Evolutionary conservation across 73 alveolate genomes (phyloP).

Genomic region (Paramecium bursaria): DNA sequence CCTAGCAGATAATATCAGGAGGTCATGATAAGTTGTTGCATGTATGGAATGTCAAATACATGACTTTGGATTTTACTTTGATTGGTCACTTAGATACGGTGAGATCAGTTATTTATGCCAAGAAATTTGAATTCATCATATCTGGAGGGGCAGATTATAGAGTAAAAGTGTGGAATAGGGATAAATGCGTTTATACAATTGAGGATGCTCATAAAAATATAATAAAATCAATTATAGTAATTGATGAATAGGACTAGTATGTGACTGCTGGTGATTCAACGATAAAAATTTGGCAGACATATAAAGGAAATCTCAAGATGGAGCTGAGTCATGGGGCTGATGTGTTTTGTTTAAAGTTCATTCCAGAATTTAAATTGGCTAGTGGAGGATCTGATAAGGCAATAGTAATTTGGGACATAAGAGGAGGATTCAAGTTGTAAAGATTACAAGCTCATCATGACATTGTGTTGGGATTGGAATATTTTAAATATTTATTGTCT

Average conservation of each 20-base stretch:
- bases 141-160: constrained; percentile 51
- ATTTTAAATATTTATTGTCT: constrained; percentile 21
- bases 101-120: neutral
- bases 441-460: constrained; percentile 48
- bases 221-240: neutral
- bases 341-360: neutral
- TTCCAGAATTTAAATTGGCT: constrained; percentile 19
- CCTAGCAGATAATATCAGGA: constrained; percentile 33
- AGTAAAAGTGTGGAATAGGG: constrained; percentile 40
- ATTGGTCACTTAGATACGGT: constrained; percentile 22
- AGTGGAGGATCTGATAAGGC: constrained; percentile 46
- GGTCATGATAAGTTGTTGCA: constrained; percentile 38
- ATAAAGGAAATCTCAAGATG: constrained; percentile 5
- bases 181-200: constrained; percentile 29
- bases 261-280: constrained; percentile 25
- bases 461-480: constrained; percentile 1
- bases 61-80: constrained; percentile 40
- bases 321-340: constrained; percentile 48
- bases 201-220: constrained; percentile 56
- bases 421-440: constrained; percentile 25
- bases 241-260: constrained; percentile 33
- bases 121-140: neutral
- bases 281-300: constrained; percentile 11
- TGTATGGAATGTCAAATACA: constrained; percentile 47
- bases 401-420: constrained; percentile 20